Evolutionary conservation across 225 moss, liverwort and hornwort species (phyloP), one percentile per base, ranked within the genome.

Genomic region (Physcomitrellopsis africana): DNA sequence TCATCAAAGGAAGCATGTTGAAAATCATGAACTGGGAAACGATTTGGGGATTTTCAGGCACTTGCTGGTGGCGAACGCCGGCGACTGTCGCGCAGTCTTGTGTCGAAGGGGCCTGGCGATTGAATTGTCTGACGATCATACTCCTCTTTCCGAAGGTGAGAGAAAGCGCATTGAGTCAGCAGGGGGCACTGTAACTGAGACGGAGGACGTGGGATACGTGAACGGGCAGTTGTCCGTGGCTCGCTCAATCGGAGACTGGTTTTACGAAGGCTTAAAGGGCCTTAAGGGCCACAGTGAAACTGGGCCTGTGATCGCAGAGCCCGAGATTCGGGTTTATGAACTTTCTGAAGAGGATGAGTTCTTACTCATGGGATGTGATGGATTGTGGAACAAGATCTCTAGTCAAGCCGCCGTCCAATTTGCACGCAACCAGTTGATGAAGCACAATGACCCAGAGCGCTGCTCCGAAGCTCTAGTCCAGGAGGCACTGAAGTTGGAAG

Each of bases 181-280:
- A 14, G 92, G 93, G 32, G 96, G 96, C 42, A 86, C 73, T 46
- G 91, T 96, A 3, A 85, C 82, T 37, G 32, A 37, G 32, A 37
- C 32, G 32, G 32, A 37, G 0, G 79, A 80, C 54, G 96, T 94
- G 4, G 94, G 92, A 2, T 96, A 96, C 47, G 82, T 96, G 47
- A 96, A 96, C 43, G 92, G 94, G 12, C 92, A 89, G 67, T 64
- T 96, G 77, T 76, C 80, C 48, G 96, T 96, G 23, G 88, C 96
- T 24, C 86, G 96, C 63, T 94, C 96, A 12, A 86, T 96, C 32
- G 96, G 96, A 14, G 94, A 96, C 61, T 96, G 96, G 96, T 86
- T 4, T 37, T 37, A 37, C 32, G 32, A 37, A 0, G 32, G 85
- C 55, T 74, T 92, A 75, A 56, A 75, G 10, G 92, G 87, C 3